These are phyloP conservation scores for Saccharomycopsis lassenensis DNA, from an alignment of 805 yeast genomes.

Conservation along the genomic window DNA sequence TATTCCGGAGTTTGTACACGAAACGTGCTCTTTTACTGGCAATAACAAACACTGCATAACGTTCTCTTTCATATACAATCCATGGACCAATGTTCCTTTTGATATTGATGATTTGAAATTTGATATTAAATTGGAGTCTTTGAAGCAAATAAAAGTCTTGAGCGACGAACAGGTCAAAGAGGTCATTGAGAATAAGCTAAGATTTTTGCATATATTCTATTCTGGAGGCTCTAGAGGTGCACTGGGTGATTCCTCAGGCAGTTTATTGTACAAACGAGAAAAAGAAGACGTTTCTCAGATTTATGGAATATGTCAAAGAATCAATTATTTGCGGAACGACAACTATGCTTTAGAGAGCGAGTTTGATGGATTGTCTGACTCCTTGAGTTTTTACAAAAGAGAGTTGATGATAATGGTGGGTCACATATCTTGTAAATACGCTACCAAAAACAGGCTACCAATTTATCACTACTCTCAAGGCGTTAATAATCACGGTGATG, in stretches of 20 bases:
- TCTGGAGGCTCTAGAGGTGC: neutral
- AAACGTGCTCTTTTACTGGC: too few relatives aligned
- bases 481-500: constrained; percentile 21
- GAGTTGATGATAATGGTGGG: constrained; percentile 24
- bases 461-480: constrained; percentile 24
- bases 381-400: constrained; percentile 14
- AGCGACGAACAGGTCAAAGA: constrained; percentile 5
- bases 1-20: too few relatives aligned
- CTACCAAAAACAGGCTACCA: constrained; percentile 21
- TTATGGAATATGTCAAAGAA: constrained; percentile 7
- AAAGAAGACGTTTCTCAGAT: constrained; percentile 13
- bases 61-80: constrained; percentile 20
- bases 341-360: constrained; percentile 7
- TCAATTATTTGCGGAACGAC: constrained; percentile 3
- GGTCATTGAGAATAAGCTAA: constrained; percentile 6
- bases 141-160: constrained; percentile 9
- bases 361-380: constrained; percentile 1
- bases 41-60: constrained; percentile 18
- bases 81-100: constrained; percentile 17
- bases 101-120: constrained; percentile 8
- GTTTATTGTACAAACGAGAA: constrained; percentile 1
- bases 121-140: constrained; percentile 14
- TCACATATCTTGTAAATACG: constrained; percentile 24
- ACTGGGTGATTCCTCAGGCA: neutral
- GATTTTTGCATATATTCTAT: constrained; percentile 20